Conservation (phyloP, 371 early-diverging fungal species). For the Batkoa obscura region DNA sequence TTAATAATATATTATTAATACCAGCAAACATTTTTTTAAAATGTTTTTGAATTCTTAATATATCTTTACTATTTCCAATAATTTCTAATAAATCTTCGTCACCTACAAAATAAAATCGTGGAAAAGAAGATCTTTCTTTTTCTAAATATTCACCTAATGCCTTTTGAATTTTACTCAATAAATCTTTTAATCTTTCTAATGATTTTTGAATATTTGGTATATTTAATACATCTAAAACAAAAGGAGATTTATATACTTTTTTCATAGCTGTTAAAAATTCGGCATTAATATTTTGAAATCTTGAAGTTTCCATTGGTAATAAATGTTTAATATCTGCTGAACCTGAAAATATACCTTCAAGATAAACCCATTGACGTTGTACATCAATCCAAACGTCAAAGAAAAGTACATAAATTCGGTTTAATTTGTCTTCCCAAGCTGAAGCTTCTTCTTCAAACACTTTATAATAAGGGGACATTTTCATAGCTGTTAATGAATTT, state of each 20-base stretch:
- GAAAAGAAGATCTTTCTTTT: conserved; percentile 88
- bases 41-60: conserved; percentile 88
- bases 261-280: conserved; percentile 96
- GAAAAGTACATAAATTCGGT: conserved; percentile 83
- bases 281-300: conserved; percentile 89
- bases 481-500: conserved; percentile 90
- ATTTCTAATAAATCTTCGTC: conserved; percentile 98
- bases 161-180: conserved; percentile 87
- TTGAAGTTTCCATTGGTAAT: conserved; percentile 80
- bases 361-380: conserved; percentile 97
- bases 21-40: conserved; percentile 99
- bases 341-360: conserved; percentile 93
- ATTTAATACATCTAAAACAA: conserved; percentile 81
- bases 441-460: conserved; percentile 94
- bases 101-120: conserved; percentile 98
- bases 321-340: conserved; percentile 92
- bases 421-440: conserved; percentile 91
- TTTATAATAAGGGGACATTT: conserved; percentile 89
- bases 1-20: conserved; percentile 61
- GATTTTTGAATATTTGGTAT: conserved; percentile 88
- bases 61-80: conserved; percentile 94
- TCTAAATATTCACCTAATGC: conserved; percentile 96
- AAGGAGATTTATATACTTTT: conserved; percentile 92
- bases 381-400: conserved; percentile 96
- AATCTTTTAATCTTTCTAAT: conserved; percentile 82